phyloP scores from a whole-genome alignment of 768 basidiomycete species.

The Termitomyces heimii region DNA sequence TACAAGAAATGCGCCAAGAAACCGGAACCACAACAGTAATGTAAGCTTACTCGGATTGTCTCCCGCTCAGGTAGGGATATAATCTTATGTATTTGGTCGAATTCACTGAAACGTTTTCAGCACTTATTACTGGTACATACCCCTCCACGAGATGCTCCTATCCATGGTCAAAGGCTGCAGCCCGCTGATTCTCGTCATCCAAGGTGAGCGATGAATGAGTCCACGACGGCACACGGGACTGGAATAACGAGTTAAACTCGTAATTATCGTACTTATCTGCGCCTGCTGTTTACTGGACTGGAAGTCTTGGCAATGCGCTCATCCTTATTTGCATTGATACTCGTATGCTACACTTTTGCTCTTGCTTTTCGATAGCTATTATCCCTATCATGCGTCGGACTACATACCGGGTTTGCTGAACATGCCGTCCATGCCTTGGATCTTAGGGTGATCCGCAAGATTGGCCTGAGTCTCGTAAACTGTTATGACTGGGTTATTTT shows the following conservation, averaged over 20 bases:
- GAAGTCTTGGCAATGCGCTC: slow-evolving; percentile 17
- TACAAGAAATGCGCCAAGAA: slow-evolving; percentile 34
- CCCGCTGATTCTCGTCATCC: not conserved
- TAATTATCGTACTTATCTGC: slow-evolving; percentile 18
- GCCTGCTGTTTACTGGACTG: slow-evolving; percentile 13
- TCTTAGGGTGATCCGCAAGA: slow-evolving; percentile 82
- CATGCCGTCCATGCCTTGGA: slow-evolving; percentile 68
- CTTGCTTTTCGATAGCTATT: slow-evolving; percentile 1
- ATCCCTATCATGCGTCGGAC: slow-evolving; percentile 1
- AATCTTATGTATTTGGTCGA: not conserved
- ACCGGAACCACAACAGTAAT: slow-evolving; percentile 49
- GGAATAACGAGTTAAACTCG: slow-evolving; percentile 13
- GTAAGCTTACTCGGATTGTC: slow-evolving; percentile 66
- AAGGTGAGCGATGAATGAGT: slow-evolving; percentile 16
- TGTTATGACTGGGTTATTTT: slow-evolving; percentile 71
- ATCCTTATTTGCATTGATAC: slow-evolving; percentile 1
- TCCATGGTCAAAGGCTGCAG: slow-evolving; percentile 20
- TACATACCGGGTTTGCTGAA: slow-evolving; percentile 39
- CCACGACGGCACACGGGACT: slow-evolving; percentile 10
- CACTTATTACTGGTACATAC: slow-evolving; percentile 64
- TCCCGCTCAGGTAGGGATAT: slow-evolving; percentile 55
- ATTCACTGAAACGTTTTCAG: slow-evolving; percentile 19
- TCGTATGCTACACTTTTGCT: slow-evolving; percentile 3
- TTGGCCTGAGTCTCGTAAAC: slow-evolving; percentile 89
- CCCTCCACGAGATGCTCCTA: slow-evolving; percentile 46